phyloP scores from a whole-genome alignment of 805 yeast genomes.

The Candida ipomoeae region DNA sequence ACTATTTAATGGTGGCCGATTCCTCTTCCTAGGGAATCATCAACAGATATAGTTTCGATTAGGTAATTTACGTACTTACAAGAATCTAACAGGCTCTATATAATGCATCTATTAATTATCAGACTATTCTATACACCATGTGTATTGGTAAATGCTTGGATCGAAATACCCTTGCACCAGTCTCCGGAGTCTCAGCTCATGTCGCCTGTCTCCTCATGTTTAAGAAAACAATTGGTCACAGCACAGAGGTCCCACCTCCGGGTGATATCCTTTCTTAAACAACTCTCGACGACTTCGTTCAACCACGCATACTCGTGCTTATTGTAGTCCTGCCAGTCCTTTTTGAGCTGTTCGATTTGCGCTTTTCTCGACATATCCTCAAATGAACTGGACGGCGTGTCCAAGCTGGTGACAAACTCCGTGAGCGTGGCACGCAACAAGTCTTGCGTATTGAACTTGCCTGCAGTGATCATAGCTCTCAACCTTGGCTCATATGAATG shows the following conservation, averaged over 20 bases:
- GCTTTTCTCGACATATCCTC: conserved; percentile 12
- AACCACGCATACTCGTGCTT: conserved; percentile 24
- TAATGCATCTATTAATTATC: neutral
- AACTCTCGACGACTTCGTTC: conserved; percentile 43
- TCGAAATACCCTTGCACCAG: neutral
- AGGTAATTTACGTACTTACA: no score
- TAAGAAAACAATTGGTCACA: conserved; percentile 17
- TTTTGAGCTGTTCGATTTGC: conserved; percentile 8
- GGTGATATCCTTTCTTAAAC: conserved; percentile 49
- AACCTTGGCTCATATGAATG: conserved; percentile 81
- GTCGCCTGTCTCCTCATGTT: neutral
- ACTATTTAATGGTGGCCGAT: no score
- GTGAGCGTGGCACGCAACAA: conserved; percentile 40
- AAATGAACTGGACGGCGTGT: conserved; percentile 12
- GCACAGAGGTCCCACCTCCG: conserved; percentile 48
- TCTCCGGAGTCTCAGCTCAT: neutral
- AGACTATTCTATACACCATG: neutral
- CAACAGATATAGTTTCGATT: no score
- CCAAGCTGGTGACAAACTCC: conserved; percentile 24
- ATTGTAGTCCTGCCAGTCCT: conserved; percentile 20
- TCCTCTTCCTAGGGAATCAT: no score
- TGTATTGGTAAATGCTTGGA: neutral
- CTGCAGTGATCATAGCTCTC: conserved; percentile 65
- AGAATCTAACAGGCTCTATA: no score
- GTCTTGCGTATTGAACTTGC: conserved; percentile 50